Conservation (phyloP, 345 rosid genomes). For the Arabidopsis arenosa region DNA sequence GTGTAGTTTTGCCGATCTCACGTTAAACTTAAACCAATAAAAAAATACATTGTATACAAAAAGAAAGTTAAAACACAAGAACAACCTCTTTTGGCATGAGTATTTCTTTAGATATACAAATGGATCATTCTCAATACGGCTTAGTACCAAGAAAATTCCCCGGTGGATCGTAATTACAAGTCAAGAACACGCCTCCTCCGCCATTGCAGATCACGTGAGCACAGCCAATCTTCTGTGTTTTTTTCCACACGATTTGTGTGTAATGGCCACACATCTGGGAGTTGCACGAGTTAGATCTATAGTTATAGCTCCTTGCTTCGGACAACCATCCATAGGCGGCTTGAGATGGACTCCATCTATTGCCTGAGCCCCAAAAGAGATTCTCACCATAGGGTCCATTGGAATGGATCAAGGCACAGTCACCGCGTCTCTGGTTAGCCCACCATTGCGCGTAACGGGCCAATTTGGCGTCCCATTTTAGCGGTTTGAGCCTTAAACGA, state of each 20-base stretch:
- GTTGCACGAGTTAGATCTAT: slow-evolving; percentile 62
- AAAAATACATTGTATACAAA: slow-evolving; percentile 28
- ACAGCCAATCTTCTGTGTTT: slow-evolving; percentile 67
- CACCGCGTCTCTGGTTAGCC: slow-evolving; percentile 63
- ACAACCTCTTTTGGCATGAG: slow-evolving; percentile 24
- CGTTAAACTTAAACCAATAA: slow-evolving; percentile 37
- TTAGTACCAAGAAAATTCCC: slow-evolving; percentile 77
- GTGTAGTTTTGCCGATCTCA: slow-evolving; percentile 21
- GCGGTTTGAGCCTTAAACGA: slow-evolving; percentile 53
- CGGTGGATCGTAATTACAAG: slow-evolving; percentile 91
- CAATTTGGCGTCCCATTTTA: slow-evolving; percentile 61
- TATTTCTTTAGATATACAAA: slow-evolving; percentile 23
- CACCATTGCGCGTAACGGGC: slow-evolving; percentile 66
- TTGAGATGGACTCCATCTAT: slow-evolving; percentile 71
- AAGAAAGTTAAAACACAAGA: slow-evolving; percentile 22
- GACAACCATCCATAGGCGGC: slow-evolving; percentile 72
- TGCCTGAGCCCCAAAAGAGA: slow-evolving; percentile 93
- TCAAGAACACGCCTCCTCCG: slow-evolving; percentile 66
- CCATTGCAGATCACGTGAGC: slow-evolving; percentile 61
- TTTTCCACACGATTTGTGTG: slow-evolving; percentile 83
- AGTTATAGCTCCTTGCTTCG: slow-evolving; percentile 60
- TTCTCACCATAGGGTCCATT: slow-evolving; percentile 92
- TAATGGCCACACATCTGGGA: slow-evolving; percentile 78
- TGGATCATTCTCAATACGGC: slow-evolving; percentile 62
- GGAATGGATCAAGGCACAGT: slow-evolving; percentile 77